These are phyloP conservation scores for Penicillium canariense DNA, from an alignment of 495 filamentous ascomycete genomes.

Conservation along the genomic window DNA sequence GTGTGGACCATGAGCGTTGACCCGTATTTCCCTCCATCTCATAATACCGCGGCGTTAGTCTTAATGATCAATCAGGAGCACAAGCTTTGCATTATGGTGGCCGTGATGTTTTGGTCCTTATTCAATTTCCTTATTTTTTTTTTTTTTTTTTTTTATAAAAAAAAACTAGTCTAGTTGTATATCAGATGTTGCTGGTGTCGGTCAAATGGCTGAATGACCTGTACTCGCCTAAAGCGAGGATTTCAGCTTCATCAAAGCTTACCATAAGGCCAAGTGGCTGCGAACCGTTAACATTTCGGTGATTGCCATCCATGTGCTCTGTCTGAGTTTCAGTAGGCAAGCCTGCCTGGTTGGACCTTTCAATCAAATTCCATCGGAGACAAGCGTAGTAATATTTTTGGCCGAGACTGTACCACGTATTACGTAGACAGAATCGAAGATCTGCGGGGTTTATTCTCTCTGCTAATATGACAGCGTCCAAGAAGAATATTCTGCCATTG, in stretches of 20 bases:
- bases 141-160: not conserved
- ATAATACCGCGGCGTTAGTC: constrained; percentile 22
- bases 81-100: not conserved
- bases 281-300: not conserved
- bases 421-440: constrained; percentile 24
- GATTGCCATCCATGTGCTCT: not conserved
- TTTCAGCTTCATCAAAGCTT: constrained; percentile 19
- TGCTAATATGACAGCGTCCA: constrained; percentile 26
- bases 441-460: constrained; percentile 15
- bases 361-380: constrained; percentile 25
- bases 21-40: constrained; percentile 12
- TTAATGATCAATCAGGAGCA: constrained; percentile 1
- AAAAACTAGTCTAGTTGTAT: not conserved
- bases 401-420: constrained; percentile 33
- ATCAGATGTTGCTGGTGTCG: not conserved
- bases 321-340: not conserved
- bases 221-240: constrained; percentile 28
- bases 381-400: constrained; percentile 36
- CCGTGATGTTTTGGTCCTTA: not conserved
- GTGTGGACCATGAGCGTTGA: not conserved
- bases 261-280: constrained; percentile 1
- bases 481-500: constrained; percentile 35
- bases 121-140: not conserved
- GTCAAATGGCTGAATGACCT: constrained; percentile 14
- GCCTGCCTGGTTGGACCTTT: no score